These are phyloP conservation scores for Entomortierella lignicola DNA, from an alignment of 192 early-diverging fungal genomes.

Conservation along the genomic window DNA sequence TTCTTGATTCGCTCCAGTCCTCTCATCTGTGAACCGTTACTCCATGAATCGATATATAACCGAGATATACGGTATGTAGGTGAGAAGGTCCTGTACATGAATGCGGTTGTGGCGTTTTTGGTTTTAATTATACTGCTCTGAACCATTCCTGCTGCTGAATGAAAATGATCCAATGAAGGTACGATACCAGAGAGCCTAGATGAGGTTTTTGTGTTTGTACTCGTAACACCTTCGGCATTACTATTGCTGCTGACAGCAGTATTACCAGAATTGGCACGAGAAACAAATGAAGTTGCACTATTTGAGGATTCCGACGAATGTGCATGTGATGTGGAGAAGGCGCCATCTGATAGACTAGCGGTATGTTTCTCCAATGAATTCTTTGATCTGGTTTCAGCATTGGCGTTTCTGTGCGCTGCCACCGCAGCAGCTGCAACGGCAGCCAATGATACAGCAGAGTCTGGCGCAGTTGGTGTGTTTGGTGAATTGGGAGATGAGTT, in stretches of 20 bases:
- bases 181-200: neutral
- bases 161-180: neutral
- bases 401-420: neutral
- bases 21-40: conserved; percentile 28
- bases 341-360: neutral
- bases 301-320: conserved; percentile 7
- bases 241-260: neutral
- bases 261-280: no score
- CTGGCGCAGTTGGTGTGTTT: neutral
- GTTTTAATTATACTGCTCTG: conserved; percentile 14
- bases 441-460: neutral
- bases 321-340: neutral
- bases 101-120: conserved; percentile 33
- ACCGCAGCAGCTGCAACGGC: neutral
- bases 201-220: neutral
- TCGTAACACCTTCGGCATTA: neutral
- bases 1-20: conserved; percentile 34
- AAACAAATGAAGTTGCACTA: neutral
- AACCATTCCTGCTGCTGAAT: neutral
- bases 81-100: conserved; percentile 45
- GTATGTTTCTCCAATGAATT: conserved; percentile 15
- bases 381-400: conserved; percentile 3
- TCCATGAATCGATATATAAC: conserved; percentile 34
- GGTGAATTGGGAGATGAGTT: neutral
- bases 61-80: conserved; percentile 37